Evolutionary conservation across 2,329 filamentous ascomycete genomes (phyloP).

Genomic region (Monilinia vaccinii-corymbosi): DNA sequence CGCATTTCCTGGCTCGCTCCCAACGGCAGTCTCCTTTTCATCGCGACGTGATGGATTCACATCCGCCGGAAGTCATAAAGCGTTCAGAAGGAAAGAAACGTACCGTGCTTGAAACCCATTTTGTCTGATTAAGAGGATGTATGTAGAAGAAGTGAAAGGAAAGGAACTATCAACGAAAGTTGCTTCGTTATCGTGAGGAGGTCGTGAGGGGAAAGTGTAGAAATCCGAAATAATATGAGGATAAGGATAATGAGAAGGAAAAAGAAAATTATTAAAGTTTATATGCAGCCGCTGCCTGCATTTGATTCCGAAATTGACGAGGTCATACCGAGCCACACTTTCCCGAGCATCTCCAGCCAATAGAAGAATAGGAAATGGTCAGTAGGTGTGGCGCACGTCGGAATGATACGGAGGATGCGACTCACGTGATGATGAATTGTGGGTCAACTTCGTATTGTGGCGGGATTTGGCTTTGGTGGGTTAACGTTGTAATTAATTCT

Average conservation of each 20-base stretch:
- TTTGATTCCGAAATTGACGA: constrained; percentile 5
- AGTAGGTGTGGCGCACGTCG: constrained; percentile 4
- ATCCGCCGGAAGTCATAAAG: not conserved
- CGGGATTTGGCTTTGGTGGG: not conserved
- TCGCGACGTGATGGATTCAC: constrained; percentile 18
- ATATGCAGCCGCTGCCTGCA: not conserved
- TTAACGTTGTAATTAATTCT: too few species aligned
- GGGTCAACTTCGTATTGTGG: not conserved
- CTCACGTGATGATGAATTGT: not conserved
- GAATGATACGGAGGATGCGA: constrained; percentile 3
- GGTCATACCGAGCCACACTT: constrained; percentile 4
- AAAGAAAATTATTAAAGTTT: not conserved
- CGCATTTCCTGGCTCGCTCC: not conserved
- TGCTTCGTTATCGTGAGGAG: not conserved
- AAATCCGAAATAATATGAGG: not conserved
- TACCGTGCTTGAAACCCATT: constrained; percentile 35
- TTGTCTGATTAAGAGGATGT: constrained; percentile 26
- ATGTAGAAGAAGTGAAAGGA: not conserved
- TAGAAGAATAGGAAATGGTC: not conserved
- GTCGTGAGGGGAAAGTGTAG: not conserved
- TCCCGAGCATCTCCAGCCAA: not conserved
- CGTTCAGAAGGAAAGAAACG: constrained; percentile 16
- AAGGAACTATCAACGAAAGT: not conserved
- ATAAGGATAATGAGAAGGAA: not conserved
- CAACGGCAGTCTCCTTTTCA: constrained; percentile 1